These are phyloP conservation scores for Phenoliferia sp. DNA, from an alignment of 1,284 basidiomycete species.

Conservation along the genomic window DNA sequence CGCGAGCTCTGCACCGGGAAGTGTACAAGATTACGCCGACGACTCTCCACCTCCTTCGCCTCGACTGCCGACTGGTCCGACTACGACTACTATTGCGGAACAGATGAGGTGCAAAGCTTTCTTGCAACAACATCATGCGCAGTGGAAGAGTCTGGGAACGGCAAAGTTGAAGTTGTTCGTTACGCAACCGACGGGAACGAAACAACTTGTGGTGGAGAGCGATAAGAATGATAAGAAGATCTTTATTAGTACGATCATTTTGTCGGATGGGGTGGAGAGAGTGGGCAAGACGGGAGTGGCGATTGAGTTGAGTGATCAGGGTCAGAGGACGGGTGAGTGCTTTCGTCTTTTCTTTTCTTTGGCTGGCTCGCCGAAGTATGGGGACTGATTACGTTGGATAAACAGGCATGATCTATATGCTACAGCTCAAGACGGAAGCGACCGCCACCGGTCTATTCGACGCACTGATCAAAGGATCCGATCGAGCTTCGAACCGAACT, in stretches of 20 bases:
- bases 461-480: slow-evolving; percentile 79
- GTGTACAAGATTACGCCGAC: slow-evolving; percentile 4
- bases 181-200: slow-evolving; percentile 73
- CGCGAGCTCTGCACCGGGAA: slow-evolving; percentile 8
- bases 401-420: slow-evolving; percentile 98
- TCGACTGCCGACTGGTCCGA: slow-evolving; percentile 3
- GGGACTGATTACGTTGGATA: too few species aligned
- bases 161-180: slow-evolving; percentile 81
- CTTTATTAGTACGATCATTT: slow-evolving; percentile 89
- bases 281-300: slow-evolving; percentile 97
- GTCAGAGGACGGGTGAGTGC: slow-evolving; percentile 80
- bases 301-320: slow-evolving; percentile 87
- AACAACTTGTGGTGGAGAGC: slow-evolving; percentile 92
- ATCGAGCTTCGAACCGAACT: slow-evolving; percentile 48
- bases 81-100: slow-evolving; percentile 45
- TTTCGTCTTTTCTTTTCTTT: too few species aligned
- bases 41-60: slow-evolving; percentile 32
- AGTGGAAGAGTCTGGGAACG: slow-evolving; percentile 92
- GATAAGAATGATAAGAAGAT: slow-evolving; percentile 68
- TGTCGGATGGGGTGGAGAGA: slow-evolving; percentile 92
- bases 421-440: slow-evolving; percentile 62
- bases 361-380: too few species aligned
- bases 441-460: slow-evolving; percentile 80
- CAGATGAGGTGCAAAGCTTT: slow-evolving; percentile 99
- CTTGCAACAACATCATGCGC: slow-evolving; percentile 86